These are phyloP conservation scores for Orbilia brochopaga DNA, from an alignment of 2,329 filamentous ascomycete species.

Conservation along the genomic window DNA sequence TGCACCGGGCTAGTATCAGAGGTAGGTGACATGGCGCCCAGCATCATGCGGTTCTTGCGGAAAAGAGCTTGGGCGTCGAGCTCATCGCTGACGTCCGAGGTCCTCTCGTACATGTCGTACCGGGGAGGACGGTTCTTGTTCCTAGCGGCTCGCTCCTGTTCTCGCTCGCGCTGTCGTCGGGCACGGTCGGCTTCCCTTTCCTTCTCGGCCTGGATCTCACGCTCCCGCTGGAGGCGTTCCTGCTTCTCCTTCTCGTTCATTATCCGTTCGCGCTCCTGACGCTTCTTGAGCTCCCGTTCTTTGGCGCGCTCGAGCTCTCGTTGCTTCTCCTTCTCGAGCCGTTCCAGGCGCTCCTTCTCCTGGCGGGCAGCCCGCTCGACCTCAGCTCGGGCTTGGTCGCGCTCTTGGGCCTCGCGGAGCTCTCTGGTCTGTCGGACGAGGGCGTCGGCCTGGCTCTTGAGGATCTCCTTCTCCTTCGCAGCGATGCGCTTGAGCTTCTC, in stretches of 20 bases:
- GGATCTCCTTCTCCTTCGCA: conserved; percentile 40
- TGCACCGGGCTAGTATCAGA: conserved; percentile 40
- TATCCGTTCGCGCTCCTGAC: conserved; percentile 30
- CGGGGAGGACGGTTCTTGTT: conserved; percentile 38
- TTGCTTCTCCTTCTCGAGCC: conserved; percentile 30
- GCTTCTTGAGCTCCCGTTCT: conserved; percentile 46
- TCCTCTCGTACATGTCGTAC: conserved; percentile 39
- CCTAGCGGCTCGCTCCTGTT: conserved; percentile 20
- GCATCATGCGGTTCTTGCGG: conserved; percentile 51
- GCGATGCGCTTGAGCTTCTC: conserved; percentile 43
- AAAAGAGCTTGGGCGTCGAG: conserved; percentile 40
- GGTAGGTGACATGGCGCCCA: conserved; percentile 37
- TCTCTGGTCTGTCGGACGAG: conserved; percentile 37
- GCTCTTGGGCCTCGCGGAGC: conserved; percentile 45
- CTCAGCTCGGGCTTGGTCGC: conserved; percentile 46
- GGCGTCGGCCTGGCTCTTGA: conserved; percentile 35
- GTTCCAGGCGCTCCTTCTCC: conserved; percentile 45
- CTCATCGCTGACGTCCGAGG: conserved; percentile 41
- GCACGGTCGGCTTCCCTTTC: conserved; percentile 33
- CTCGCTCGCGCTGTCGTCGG: conserved; percentile 41
- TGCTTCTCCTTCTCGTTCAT: conserved; percentile 48
- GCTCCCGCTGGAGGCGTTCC: conserved; percentile 44
- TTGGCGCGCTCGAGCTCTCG: conserved; percentile 40
- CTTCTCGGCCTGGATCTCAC: conserved; percentile 42
- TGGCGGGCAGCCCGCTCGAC: conserved; percentile 43